These are phyloP conservation scores for Eucalyptus regnans DNA, from an alignment of 345 rosid species.

Conservation along the genomic window DNA sequence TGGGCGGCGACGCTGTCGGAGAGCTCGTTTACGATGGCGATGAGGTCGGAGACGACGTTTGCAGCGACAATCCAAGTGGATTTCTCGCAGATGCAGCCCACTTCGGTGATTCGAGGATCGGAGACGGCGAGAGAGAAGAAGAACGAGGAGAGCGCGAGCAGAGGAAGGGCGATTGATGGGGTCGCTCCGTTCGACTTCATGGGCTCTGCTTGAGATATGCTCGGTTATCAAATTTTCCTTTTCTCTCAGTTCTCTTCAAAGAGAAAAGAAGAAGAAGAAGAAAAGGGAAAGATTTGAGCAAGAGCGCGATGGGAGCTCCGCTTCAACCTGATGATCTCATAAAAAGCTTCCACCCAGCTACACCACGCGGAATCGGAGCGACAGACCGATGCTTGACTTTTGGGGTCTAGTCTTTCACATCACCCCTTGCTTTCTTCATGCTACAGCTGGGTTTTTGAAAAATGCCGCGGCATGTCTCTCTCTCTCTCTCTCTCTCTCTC, in stretches of 20 bases:
- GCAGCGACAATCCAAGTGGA: too few species aligned
- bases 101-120: not conserved
- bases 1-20: not conserved
- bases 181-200: not conserved
- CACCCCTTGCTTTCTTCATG: not conserved
- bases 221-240: not conserved
- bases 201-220: not conserved
- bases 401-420: not conserved
- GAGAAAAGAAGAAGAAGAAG: not conserved
- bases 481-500: too few species aligned
- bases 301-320: not conserved
- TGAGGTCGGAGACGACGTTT: not conserved
- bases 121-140: not conserved
- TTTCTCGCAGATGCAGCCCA: not conserved
- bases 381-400: not conserved
- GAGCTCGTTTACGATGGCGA: not conserved
- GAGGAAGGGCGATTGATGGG: not conserved
- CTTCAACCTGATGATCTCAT: not conserved
- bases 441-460: too few species aligned
- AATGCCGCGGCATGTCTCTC: too few species aligned
- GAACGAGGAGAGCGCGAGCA: not conserved
- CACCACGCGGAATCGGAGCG: not conserved
- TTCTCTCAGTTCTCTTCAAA: not conserved
- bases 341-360: not conserved
- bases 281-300: not conserved